These are phyloP conservation scores for Pythium brachiatum DNA, from an alignment of 352 stramenopile species.

Conservation along the genomic window DNA sequence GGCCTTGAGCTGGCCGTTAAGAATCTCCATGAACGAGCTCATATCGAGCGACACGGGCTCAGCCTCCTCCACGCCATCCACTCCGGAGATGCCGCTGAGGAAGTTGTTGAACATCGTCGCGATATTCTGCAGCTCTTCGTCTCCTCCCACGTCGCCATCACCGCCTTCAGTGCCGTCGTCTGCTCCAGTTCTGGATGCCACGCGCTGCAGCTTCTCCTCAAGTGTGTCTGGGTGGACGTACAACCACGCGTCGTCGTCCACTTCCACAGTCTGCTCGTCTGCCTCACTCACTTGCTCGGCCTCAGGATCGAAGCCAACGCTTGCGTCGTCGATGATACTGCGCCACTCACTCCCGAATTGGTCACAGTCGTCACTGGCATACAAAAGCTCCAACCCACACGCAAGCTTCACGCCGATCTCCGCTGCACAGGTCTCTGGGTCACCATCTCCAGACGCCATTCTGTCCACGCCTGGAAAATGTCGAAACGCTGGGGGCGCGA, in stretches of 20 bases:
- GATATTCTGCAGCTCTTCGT: conserved; percentile 66
- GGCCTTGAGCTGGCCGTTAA: conserved; percentile 30
- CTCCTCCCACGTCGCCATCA: conserved; percentile 29
- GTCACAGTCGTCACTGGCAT: conserved; percentile 39
- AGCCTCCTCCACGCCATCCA: conserved; percentile 62
- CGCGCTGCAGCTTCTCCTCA: conserved; percentile 53
- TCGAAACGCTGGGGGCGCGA: conserved; percentile 57
- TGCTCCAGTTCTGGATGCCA: background rate
- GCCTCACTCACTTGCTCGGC: background rate
- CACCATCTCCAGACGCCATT: background rate
- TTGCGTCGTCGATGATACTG: conserved; percentile 33
- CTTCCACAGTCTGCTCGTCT: conserved; percentile 11
- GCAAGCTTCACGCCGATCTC: conserved; percentile 76
- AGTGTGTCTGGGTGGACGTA: conserved; percentile 73
- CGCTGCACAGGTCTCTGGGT: conserved; percentile 31
- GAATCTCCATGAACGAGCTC: conserved; percentile 61
- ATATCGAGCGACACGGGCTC: conserved; percentile 68
- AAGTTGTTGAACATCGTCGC: conserved; percentile 79
- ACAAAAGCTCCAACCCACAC: conserved; percentile 76
- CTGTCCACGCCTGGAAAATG: conserved; percentile 1
- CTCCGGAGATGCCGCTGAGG: conserved; percentile 49
- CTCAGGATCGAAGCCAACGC: conserved; percentile 3
- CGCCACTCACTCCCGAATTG: conserved; percentile 44
- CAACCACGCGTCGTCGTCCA: conserved; percentile 81
- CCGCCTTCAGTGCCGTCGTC: background rate